Percentiles rank a stretch among this genome's conserved stretches.
phyloP scores from a whole-genome alignment of 1,139 yeast genomes.

The Pichia sp. region DNA sequence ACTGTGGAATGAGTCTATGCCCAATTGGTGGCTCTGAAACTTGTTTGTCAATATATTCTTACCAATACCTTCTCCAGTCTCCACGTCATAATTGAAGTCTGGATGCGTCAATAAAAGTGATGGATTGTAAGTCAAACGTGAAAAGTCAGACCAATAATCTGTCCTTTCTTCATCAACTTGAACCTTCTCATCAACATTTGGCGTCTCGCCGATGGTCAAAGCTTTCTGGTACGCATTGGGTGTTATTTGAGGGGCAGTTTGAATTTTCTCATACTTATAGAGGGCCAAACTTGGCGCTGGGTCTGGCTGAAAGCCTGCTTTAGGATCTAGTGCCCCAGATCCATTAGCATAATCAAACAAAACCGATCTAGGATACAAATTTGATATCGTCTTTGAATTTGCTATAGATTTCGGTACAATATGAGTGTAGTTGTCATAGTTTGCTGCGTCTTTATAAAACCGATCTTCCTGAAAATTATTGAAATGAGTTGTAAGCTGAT shows the following conservation, averaged over 20 bases:
- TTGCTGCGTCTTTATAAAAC: constrained; percentile 42
- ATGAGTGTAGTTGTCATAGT: constrained; percentile 4
- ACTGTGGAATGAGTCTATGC: constrained; percentile 44
- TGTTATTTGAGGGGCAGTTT: constrained; percentile 23
- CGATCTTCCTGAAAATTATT: constrained; percentile 74
- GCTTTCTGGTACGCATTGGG: constrained; percentile 57
- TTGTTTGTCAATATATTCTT: constrained; percentile 33
- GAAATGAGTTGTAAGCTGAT: constrained; percentile 71
- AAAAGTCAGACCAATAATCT: constrained; percentile 78
- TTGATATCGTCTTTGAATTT: constrained; percentile 25
- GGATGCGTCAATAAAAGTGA: constrained; percentile 47
- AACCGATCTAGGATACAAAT: constrained; percentile 73
- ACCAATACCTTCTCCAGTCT: constrained; percentile 34
- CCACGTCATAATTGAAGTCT: constrained; percentile 52
- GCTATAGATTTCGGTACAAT: constrained; percentile 10
- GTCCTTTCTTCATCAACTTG: constrained; percentile 41
- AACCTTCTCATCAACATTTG: constrained; percentile 21
- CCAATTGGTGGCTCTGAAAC: constrained; percentile 43
- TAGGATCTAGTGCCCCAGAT: constrained; percentile 54
- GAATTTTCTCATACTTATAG: constrained; percentile 13
- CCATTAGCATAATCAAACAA: constrained; percentile 74
- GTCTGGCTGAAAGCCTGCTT: constrained; percentile 41
- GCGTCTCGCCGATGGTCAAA: constrained; percentile 41
- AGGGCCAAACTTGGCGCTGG: background rate
- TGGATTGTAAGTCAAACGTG: constrained; percentile 65